A percentile compares a stretch with the other conserved stretches of the same genome.
These are phyloP conservation scores for Colletotrichum salicis DNA, from an alignment of 2,329 filamentous ascomycete genomes.

Conservation along the genomic window DNA sequence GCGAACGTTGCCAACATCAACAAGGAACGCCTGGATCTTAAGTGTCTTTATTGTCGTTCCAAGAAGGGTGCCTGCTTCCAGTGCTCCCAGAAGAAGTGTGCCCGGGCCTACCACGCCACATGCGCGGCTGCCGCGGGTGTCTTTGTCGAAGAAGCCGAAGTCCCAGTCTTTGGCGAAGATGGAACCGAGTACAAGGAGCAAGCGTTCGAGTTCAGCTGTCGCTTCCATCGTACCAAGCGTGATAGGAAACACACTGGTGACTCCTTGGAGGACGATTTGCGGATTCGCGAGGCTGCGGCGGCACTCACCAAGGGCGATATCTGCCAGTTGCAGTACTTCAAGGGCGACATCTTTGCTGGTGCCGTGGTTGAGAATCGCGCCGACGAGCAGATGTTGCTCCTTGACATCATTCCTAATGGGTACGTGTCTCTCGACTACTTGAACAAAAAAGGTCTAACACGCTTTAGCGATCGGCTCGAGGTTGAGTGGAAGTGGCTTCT, in stretches of 20 bases:
- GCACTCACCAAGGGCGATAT: conserved; percentile 78
- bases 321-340: conserved; percentile 86
- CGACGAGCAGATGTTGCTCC: conserved; percentile 78
- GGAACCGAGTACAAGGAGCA: conserved; percentile 92
- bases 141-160: conserved; percentile 86
- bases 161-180: conserved; percentile 89
- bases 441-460: conserved; percentile 51
- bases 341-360: conserved; percentile 90
- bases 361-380: conserved; percentile 84
- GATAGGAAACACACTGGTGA: conserved; percentile 79
- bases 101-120: conserved; percentile 92
- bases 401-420: conserved; percentile 88
- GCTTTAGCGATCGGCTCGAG: conserved; percentile 74
- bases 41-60: conserved; percentile 93
- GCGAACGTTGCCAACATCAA: conserved; percentile 84
- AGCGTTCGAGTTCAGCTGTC: conserved; percentile 92
- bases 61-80: conserved; percentile 97
- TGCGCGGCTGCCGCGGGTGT: conserved; percentile 93
- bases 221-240: conserved; percentile 90
- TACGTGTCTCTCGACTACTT: conserved; percentile 56
- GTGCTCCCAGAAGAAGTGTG: conserved; percentile 94
- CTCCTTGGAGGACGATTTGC: conserved; percentile 74
- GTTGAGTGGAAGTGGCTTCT: conserved; percentile 87
- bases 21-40: conserved; percentile 88
- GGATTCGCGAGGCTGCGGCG: conserved; percentile 74